Percentiles rank a stretch among this genome's conserved stretches.
phyloP scores from a whole-genome alignment of 2,329 filamentous ascomycete species.

The Alternaria gaisen region DNA sequence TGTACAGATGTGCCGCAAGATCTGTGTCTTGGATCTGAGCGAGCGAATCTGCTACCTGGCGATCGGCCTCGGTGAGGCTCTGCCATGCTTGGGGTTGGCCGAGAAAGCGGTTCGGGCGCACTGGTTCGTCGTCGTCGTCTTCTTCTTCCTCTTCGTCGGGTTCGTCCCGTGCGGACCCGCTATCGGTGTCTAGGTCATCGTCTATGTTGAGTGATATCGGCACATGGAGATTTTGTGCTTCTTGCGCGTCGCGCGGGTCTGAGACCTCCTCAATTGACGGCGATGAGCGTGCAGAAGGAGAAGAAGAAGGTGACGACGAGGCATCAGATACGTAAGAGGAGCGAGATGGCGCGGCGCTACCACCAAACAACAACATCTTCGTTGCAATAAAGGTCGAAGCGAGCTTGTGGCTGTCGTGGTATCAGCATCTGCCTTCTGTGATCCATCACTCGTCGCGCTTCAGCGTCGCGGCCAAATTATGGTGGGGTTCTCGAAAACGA shows the following conservation, averaged over 20 bases:
- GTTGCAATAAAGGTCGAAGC: slow-evolving; percentile 30
- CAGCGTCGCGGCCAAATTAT: slow-evolving; percentile 13
- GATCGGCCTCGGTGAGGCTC: slow-evolving; percentile 67
- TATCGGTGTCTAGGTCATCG: slow-evolving; percentile 29
- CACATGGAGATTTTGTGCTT: slow-evolving; percentile 17
- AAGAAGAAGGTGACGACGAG: slow-evolving; percentile 13
- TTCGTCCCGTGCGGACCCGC: slow-evolving; percentile 20
- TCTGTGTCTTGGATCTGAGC: slow-evolving; percentile 71
- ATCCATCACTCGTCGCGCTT: slow-evolving; percentile 13
- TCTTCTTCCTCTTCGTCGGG: slow-evolving; percentile 9
- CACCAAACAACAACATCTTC: slow-evolving; percentile 52
- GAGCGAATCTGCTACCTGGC: slow-evolving; percentile 69
- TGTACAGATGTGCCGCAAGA: slow-evolving; percentile 79
- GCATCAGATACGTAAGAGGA: slow-evolving; percentile 26
- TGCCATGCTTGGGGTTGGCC: slow-evolving; percentile 75
- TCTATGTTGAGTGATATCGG: slow-evolving; percentile 8
- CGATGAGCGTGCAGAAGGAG: slow-evolving; percentile 14
- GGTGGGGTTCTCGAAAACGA: slow-evolving; percentile 19
- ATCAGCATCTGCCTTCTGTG: background rate
- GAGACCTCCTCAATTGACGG: slow-evolving; percentile 11
- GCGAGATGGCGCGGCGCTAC: slow-evolving; percentile 25
- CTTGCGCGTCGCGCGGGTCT: slow-evolving; percentile 15
- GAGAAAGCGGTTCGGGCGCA: slow-evolving; percentile 73
- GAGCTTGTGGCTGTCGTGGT: slow-evolving; percentile 3
- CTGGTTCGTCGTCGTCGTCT: slow-evolving; percentile 12